Percentiles rank a stretch among this genome's conserved stretches.
Evolutionary conservation across 495 filamentous ascomycete genomes (phyloP).

Genomic region (Aspergillus cristatus): DNA sequence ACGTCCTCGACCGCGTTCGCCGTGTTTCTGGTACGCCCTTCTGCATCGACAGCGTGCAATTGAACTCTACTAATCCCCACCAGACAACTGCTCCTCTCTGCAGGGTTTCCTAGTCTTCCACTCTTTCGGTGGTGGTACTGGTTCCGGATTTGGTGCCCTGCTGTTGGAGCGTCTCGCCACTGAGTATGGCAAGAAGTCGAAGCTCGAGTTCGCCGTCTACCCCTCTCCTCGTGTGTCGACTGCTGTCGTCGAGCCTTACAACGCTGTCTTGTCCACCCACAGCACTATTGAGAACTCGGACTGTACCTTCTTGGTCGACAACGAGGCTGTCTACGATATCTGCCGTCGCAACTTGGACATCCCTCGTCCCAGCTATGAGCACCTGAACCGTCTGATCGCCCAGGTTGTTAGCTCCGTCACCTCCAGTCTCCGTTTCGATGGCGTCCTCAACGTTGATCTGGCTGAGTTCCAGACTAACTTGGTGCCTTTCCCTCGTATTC

Average conservation of each 20-base stretch:
- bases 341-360: slow-evolving; percentile 85
- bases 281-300: slow-evolving; percentile 91
- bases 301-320: slow-evolving; percentile 88
- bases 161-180: slow-evolving; percentile 79
- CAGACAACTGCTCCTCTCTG: slow-evolving; percentile 84
- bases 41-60: not conserved
- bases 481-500: slow-evolving; percentile 85
- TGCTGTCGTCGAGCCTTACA: slow-evolving; percentile 89
- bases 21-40: slow-evolving; percentile 64
- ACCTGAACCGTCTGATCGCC: slow-evolving; percentile 83
- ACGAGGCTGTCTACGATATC: slow-evolving; percentile 90
- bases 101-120: slow-evolving; percentile 93
- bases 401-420: slow-evolving; percentile 91
- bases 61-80: slow-evolving; percentile 10
- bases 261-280: slow-evolving; percentile 83
- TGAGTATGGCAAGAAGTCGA: slow-evolving; percentile 91
- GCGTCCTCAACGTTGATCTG: slow-evolving; percentile 83
- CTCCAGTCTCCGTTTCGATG: slow-evolving; percentile 81
- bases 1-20: slow-evolving; percentile 74
- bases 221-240: slow-evolving; percentile 78
- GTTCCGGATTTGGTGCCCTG: slow-evolving; percentile 82
- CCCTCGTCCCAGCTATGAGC: slow-evolving; percentile 75
- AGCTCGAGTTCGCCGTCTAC: slow-evolving; percentile 88
- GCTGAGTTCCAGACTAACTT: slow-evolving; percentile 95
- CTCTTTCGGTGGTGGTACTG: slow-evolving; percentile 88